Evolutionary conservation across 768 basidiomycete species (phyloP), one percentile per base, ranked within the genome.

Genomic region (Suillus subluteus): DNA sequence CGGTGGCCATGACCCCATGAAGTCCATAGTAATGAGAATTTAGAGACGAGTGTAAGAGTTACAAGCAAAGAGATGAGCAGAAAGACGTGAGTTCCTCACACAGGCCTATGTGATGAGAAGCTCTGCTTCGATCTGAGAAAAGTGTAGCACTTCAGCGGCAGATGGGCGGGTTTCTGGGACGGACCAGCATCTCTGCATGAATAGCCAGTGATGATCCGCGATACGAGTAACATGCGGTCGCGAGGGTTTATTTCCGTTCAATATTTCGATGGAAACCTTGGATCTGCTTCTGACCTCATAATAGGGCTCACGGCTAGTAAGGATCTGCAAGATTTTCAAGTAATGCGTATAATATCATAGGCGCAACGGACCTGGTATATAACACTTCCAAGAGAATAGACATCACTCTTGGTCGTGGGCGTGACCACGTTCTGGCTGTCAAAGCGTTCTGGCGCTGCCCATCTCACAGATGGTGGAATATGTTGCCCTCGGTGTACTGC

Each of bases 141-240:
- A 61, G 26, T 21, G 26, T 2, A 61, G 41, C 12, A 43, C 26
- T 43, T 61, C 26, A 18, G 59, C 59, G 18, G 59, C 40, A 32
- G 59, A 43, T 7, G 59, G 59, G 16, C 59, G 59, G 12, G 7
- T 18, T 32, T 30, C 59, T 43, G 59, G 41, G 12, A 32, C 12
- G 16, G 58, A 43, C 68, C 68, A 69, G 16, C 68, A 69, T 32
- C 26, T 23, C 8, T 67, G 32, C 12, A 69, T 64, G 37, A 69
- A 68, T 4, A 23, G 1, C 66, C 62, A 69, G 0, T 58, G 62
- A 41, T 6, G 30, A 7, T 64, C 63, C 0, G 58, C 55, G 18
- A 68, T 52, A 48, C n/a, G 44, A 16, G 11, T 4, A 23, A 26
- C 44, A 11, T 7, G 11, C 2, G 66, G 38, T 18, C 67, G 68